Percentiles rank a stretch among this genome's conserved stretches.
Conservation (phyloP, 495 filamentous ascomycete species). For the Apodospora peruviana region DNA sequence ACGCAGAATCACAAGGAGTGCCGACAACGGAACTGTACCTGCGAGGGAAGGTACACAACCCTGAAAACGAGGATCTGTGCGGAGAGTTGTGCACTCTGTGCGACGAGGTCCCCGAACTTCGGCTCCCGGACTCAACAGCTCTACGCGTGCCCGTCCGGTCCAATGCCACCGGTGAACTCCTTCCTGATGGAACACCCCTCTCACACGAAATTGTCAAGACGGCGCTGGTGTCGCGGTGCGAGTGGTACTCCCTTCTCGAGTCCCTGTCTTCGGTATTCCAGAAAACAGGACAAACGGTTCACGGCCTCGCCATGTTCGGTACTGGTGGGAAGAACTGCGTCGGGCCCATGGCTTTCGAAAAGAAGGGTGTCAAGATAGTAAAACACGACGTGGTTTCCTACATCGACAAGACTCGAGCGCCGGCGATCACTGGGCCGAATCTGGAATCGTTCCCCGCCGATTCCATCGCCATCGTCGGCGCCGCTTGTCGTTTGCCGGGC, state of each 20-base stretch:
- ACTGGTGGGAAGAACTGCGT: neutral
- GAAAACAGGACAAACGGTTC: too few species aligned
- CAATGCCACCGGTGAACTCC: constrained; percentile 20
- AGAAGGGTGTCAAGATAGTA: too few species aligned
- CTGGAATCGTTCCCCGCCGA: constrained; percentile 10
- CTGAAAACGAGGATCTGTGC: constrained; percentile 22
- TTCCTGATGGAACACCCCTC: constrained; percentile 12
- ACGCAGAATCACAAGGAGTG: too few species aligned
- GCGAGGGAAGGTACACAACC: too few species aligned
- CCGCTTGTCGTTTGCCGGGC: constrained; percentile 51
- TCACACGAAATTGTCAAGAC: constrained; percentile 22
- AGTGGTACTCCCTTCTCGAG: constrained; percentile 28
- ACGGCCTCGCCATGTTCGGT: too few species aligned
- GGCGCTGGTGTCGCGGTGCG: constrained; percentile 28
- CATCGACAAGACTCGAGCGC: constrained; percentile 12
- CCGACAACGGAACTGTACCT: too few species aligned
- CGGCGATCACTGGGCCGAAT: neutral
- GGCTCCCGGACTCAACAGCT: constrained; percentile 14
- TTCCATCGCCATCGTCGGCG: constrained; percentile 43
- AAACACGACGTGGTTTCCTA: neutral
- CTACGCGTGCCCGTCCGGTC: constrained; percentile 22
- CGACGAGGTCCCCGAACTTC: constrained; percentile 7
- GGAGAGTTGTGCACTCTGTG: constrained; percentile 18
- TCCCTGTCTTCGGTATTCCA: neutral
- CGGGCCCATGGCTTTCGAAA: neutral